Evolutionary conservation across 306 rosid species (phyloP).

Genomic region (Trifolium pratense): DNA sequence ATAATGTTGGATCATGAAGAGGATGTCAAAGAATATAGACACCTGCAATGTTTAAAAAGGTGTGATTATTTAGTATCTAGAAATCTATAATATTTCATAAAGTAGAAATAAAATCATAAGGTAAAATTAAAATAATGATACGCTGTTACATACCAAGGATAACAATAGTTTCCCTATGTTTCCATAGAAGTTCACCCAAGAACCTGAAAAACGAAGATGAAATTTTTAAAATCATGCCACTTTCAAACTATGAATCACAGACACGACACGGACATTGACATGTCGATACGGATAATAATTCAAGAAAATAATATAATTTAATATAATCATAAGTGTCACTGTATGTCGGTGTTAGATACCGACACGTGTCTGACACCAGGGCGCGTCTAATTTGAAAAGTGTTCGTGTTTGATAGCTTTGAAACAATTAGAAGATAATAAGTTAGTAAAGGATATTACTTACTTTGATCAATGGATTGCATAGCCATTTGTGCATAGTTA

Average conservation of each 20-base stretch:
- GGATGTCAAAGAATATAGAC: conserved; percentile 72
- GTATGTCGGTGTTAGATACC: too few species aligned
- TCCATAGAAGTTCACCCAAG: conserved; percentile 89
- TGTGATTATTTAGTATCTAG: not conserved
- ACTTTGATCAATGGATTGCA: conserved; percentile 96
- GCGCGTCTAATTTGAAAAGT: too few species aligned
- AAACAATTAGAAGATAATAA: not conserved
- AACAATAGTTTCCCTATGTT: conserved; percentile 80
- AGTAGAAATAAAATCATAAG: not conserved
- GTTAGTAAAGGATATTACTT: conserved; percentile 10
- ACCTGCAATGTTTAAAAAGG: conserved; percentile 52
- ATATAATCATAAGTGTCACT: too few species aligned
- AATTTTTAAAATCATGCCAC: conserved; percentile 25
- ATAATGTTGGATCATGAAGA: conserved; percentile 77
- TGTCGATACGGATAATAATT: too few species aligned
- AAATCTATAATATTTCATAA: conserved; percentile 1
- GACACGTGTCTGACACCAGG: too few species aligned
- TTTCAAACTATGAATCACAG: too few species aligned
- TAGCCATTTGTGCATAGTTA: conserved; percentile 75
- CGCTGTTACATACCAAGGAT: conserved; percentile 65
- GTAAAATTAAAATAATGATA: not conserved
- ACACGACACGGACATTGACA: too few species aligned
- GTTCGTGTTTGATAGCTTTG: too few species aligned
- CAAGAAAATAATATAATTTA: too few species aligned
- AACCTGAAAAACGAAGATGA: conserved; percentile 55